A percentile compares a stretch with the other conserved stretches of the same genome.
Evolutionary conservation across 2,329 filamentous ascomycete genomes (phyloP).

Genomic region (Magnaporthiopsis rhizophila): DNA sequence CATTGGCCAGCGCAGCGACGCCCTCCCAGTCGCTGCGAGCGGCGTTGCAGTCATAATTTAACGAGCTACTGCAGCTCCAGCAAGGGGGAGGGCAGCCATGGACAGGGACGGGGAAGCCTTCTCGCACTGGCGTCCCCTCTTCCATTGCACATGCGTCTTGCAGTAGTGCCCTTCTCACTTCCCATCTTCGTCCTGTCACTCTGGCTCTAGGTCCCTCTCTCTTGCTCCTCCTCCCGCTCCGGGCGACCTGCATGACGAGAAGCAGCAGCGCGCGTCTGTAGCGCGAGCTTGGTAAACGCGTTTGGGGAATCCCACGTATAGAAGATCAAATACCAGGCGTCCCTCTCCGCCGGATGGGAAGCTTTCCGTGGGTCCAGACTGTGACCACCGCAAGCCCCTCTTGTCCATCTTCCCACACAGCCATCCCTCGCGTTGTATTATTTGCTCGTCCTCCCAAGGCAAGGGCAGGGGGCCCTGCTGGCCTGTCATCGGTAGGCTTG

Average conservation of each 20-base stretch:
- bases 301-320: not conserved
- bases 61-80: not conserved
- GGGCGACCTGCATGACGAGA: not conserved
- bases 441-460: not conserved
- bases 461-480: not conserved
- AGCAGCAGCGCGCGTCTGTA: not conserved
- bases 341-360: not conserved
- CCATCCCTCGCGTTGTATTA: not conserved
- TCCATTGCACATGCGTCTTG: not conserved
- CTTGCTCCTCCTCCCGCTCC: not conserved
- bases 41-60: not conserved
- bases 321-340: not conserved
- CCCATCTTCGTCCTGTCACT: too few species aligned
- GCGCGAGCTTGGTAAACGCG: not conserved
- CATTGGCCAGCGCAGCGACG: not conserved
- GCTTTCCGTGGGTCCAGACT: not conserved
- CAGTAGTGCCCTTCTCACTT: not conserved
- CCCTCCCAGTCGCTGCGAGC: not conserved
- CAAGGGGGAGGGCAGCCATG: not conserved
- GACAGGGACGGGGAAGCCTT: not conserved
- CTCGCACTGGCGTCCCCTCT: not conserved
- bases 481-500: not conserved
- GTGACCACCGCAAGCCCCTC: not conserved
- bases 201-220: not conserved
- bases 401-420: not conserved